phyloP scores from a whole-genome alignment of 2,329 filamentous ascomycete species.

The Parasarocladium wereldwijsianum region DNA sequence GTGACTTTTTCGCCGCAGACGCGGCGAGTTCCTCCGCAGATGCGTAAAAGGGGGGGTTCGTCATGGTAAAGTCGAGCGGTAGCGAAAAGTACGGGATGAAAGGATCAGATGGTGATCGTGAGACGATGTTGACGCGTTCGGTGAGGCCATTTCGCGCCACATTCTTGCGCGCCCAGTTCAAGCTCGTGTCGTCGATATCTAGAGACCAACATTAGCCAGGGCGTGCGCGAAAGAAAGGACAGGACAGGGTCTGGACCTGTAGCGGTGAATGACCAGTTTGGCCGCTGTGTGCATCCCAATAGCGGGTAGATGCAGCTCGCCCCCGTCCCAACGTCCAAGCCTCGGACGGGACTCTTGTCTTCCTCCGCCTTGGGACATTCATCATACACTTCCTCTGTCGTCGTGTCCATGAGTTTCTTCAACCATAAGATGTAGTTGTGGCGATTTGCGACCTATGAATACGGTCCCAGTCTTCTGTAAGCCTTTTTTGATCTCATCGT shows the following conservation, averaged over 20 bases:
- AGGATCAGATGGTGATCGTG: slow-evolving; percentile 30
- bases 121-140: slow-evolving; percentile 47
- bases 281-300: slow-evolving; percentile 54
- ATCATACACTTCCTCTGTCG: slow-evolving; percentile 31
- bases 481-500: slow-evolving; percentile 1
- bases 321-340: slow-evolving; percentile 80
- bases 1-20: slow-evolving; percentile 50
- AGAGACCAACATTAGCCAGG: not conserved
- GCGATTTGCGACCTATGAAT: slow-evolving; percentile 39
- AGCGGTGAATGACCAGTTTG: slow-evolving; percentile 62
- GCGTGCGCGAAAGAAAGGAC: not conserved
- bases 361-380: slow-evolving; percentile 33
- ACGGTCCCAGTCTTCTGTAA: not conserved
- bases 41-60: slow-evolving; percentile 90
- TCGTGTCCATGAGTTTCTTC: slow-evolving; percentile 64
- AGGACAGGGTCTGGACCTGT: slow-evolving; percentile 28
- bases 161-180: slow-evolving; percentile 53
- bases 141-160: slow-evolving; percentile 50
- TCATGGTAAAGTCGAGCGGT: slow-evolving; percentile 69
- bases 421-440: slow-evolving; percentile 90
- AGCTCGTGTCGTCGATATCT: slow-evolving; percentile 63
- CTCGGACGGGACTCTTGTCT: too few relatives aligned
- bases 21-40: slow-evolving; percentile 52
- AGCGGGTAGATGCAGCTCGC: slow-evolving; percentile 86
- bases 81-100: slow-evolving; percentile 46